Evolutionary conservation across 2,329 filamentous ascomycete species (phyloP).

Genomic region (Calonectria ilicicola): DNA sequence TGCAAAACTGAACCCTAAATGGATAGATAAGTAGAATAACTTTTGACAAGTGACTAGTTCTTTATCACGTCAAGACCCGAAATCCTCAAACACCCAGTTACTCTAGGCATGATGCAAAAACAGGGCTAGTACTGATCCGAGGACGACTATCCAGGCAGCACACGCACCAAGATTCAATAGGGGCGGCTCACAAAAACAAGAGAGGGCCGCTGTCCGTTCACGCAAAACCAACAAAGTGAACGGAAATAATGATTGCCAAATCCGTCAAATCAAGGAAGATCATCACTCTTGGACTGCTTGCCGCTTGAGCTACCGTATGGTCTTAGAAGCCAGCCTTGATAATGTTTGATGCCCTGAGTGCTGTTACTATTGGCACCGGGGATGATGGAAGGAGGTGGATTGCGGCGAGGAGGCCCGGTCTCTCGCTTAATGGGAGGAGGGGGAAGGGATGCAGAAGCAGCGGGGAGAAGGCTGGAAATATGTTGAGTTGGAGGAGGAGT

Average conservation of each 20-base stretch:
- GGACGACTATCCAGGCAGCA: conserved; percentile 42
- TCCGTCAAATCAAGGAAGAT: conserved; percentile 44
- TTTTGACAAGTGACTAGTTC: conserved; percentile 14
- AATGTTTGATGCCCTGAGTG: conserved; percentile 48
- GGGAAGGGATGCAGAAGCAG: conserved; percentile 53
- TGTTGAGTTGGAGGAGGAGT: conserved; percentile 30
- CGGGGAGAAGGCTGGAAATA: conserved; percentile 51
- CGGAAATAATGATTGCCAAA: neutral
- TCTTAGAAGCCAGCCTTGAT: conserved; percentile 52
- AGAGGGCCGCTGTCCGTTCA: neutral
- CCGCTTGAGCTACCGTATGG: conserved; percentile 50
- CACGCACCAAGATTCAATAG: neutral
- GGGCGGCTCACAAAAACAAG: neutral
- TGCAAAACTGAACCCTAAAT: neutral
- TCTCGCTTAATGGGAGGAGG: conserved; percentile 50
- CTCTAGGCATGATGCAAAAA: conserved; percentile 2
- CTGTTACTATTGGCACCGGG: conserved; percentile 47
- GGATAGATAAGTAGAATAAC: conserved; percentile 13
- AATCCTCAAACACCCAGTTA: conserved; percentile 3
- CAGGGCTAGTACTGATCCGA: conserved; percentile 13
- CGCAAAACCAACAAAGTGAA: neutral
- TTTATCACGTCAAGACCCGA: neutral
- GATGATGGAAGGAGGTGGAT: conserved; percentile 44
- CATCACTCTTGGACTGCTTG: conserved; percentile 48
- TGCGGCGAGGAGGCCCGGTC: conserved; percentile 47